phyloP scores from a whole-genome alignment of 2,329 filamentous ascomycete genomes.

The Zopfia rhizophila region DNA sequence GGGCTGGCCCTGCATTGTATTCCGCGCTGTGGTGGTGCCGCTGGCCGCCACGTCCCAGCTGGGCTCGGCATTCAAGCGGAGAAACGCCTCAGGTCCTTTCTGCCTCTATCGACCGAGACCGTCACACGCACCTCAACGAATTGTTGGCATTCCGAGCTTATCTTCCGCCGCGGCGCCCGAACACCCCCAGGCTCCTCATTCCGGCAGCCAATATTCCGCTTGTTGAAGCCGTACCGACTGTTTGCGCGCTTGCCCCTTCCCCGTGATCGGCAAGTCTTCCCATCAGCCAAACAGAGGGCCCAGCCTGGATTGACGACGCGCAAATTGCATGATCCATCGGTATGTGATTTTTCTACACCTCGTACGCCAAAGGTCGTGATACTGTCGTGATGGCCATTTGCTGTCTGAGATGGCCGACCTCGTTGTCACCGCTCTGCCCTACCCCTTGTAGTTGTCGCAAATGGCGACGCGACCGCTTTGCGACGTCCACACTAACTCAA shows the following conservation, averaged over 20 bases:
- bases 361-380: slow-evolving; percentile 13
- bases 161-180: slow-evolving; percentile 37
- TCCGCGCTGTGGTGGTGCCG: slow-evolving; percentile 1
- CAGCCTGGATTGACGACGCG: slow-evolving; percentile 52
- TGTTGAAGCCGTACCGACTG: slow-evolving; percentile 39
- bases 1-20: background rate
- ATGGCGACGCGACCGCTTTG: slow-evolving; percentile 30
- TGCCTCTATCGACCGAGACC: slow-evolving; percentile 19
- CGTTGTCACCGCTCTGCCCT: slow-evolving; percentile 28
- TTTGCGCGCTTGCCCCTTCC: slow-evolving; percentile 30
- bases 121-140: slow-evolving; percentile 38
- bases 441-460: slow-evolving; percentile 39
- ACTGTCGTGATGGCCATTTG: slow-evolving; percentile 18
- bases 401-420: slow-evolving; percentile 21
- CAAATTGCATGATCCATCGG: slow-evolving; percentile 50
- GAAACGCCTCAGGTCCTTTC: slow-evolving; percentile 14
- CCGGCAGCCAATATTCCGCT: slow-evolving; percentile 47
- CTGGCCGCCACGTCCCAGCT: slow-evolving; percentile 7
- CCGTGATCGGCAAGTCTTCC: slow-evolving; percentile 49
- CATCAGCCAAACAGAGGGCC: slow-evolving; percentile 49
- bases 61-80: slow-evolving; percentile 10
- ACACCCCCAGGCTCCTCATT: slow-evolving; percentile 42
- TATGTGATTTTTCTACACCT: slow-evolving; percentile 39
- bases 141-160: slow-evolving; percentile 50
- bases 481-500: slow-evolving; percentile 37